phyloP scores from a whole-genome alignment of 768 basidiomycete species.

The Pulveroboletus frians region DNA sequence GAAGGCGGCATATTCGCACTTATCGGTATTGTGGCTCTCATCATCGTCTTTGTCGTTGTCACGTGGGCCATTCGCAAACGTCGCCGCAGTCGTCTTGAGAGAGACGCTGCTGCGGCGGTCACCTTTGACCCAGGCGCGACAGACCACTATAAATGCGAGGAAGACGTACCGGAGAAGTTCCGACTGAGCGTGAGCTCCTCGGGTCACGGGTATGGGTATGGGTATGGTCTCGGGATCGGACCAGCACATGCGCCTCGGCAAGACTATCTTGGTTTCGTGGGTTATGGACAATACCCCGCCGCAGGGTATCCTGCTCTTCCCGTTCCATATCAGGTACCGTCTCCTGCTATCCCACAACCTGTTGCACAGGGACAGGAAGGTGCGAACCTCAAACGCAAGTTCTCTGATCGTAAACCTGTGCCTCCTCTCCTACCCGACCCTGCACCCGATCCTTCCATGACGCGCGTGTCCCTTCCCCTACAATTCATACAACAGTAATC shows the following conservation, averaged over 20 bases:
- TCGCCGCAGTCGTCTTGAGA: constrained; percentile 35
- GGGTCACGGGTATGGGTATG: constrained; percentile 22
- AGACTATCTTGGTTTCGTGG: constrained; percentile 17
- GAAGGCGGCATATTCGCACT: constrained; percentile 54
- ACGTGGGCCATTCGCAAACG: constrained; percentile 49
- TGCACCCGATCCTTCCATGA: constrained; percentile 19
- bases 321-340: constrained; percentile 9
- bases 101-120: constrained; percentile 39
- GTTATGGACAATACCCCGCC: constrained; percentile 21
- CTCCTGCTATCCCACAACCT: constrained; percentile 11
- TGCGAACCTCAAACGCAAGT: constrained; percentile 32
- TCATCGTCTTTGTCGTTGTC: constrained; percentile 39
- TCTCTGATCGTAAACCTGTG: constrained; percentile 32
- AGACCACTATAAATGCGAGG: constrained; percentile 25
- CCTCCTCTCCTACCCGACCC: constrained; percentile 24
- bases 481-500: constrained; percentile 13
- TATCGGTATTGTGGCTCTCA: constrained; percentile 43
- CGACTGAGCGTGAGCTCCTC: constrained; percentile 24
- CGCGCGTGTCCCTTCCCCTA: constrained; percentile 21
- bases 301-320: constrained; percentile 3
- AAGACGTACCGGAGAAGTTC: constrained; percentile 16
- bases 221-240: constrained; percentile 16
- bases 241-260: constrained; percentile 17
- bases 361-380: constrained; percentile 22
- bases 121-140: constrained; percentile 44